Evolutionary conservation across 768 basidiomycete genomes (phyloP), one percentile per base, ranked within the genome.

Genomic region (Mrakia blollopis): DNA sequence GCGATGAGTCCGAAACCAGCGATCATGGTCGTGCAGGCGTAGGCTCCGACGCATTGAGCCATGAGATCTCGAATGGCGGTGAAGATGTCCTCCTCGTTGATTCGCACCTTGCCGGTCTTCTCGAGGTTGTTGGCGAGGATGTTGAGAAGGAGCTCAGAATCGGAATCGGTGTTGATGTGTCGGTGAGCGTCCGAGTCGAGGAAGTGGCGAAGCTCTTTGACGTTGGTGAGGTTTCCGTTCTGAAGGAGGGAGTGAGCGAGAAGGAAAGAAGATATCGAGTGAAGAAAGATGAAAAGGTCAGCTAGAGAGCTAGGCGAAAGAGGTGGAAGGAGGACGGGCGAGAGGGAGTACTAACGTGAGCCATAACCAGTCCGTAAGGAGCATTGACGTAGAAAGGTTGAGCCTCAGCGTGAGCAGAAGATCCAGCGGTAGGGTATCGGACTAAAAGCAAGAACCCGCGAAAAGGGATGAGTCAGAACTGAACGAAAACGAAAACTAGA

Each of bases 341-440:
- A 35, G 57, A 54, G 37, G 54, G 35, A 44, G 44, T 65, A 65
- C 91, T 79, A 83, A 95, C 96, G 87, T 99, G 96, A 28, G 93
- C 97, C 82, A 99, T 91, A 79, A 95, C 93, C 82, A 99, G 96
- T 72, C 97, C 97, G 83, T 98, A 99, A 4, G 97, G 97, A n/a
- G 94, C 96, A 86, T 99, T 99, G 81, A 99, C 97, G 83, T 99
- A 99, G 87, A 99, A 99, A 0, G 97, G 97, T 82, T 99, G 97
- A 11, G 97, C 95, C 83, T 99, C 97, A 16, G 96, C 91, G 80
- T 97, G 92, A 76, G 94, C 92, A 77, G 94, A 97, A 82, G 93
- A 94, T 70, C 97, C 97, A 73, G 97, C 97, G 78, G 97, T 98
- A 14, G 97, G 97, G 85, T 99, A 98, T 76, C 97, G 90, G 74